Percentiles rank a stretch among this genome's conserved stretches.
Conservation (phyloP, 352 stramenopile genomes). For the Phytopythium delawarense region DNA sequence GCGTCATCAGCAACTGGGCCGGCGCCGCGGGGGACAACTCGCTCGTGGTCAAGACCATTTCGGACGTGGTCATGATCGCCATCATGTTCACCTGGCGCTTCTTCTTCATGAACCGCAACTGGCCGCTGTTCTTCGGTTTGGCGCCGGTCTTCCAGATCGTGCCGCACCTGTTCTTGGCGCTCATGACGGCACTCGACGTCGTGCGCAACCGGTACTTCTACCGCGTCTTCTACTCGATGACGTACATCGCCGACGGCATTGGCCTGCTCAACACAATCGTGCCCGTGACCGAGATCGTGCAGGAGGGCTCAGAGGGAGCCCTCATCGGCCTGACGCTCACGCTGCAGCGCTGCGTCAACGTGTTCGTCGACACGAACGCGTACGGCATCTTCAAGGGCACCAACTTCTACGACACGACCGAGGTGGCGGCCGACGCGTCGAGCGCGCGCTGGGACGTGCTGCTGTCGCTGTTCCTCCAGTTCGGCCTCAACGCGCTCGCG, state of each 20-base stretch:
- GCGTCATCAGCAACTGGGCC: slow-evolving; percentile 37
- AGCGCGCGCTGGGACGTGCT: slow-evolving; percentile 42
- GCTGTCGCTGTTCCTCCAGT: slow-evolving; percentile 48
- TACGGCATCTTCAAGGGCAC: slow-evolving; percentile 38
- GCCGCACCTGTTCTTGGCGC: slow-evolving; percentile 38
- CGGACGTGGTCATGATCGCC: slow-evolving; percentile 50
- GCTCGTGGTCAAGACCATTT: slow-evolving; percentile 37
- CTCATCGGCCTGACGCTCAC: slow-evolving; percentile 58
- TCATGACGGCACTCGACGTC: slow-evolving; percentile 38
- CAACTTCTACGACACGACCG: slow-evolving; percentile 37
- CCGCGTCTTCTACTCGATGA: slow-evolving; percentile 40
- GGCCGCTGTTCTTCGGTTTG: slow-evolving; percentile 52
- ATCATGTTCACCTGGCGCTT: slow-evolving; percentile 51
- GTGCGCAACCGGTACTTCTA: slow-evolving; percentile 57
- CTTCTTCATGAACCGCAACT: slow-evolving; percentile 55
- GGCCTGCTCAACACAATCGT: slow-evolving; percentile 48
- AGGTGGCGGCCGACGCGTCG: slow-evolving; percentile 27
- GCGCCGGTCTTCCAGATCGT: slow-evolving; percentile 45
- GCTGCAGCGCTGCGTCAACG: slow-evolving; percentile 48
- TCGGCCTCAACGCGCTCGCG: slow-evolving; percentile 45
- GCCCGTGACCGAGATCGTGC: slow-evolving; percentile 60
- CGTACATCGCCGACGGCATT: slow-evolving; percentile 51
- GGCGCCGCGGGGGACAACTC: slow-evolving; percentile 37
- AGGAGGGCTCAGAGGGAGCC: slow-evolving; percentile 57
- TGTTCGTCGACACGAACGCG: slow-evolving; percentile 53